Base-by-base conservation (phyloP, 495 filamentous ascomycete genomes). In the Bacidia gigantensis region DNA sequence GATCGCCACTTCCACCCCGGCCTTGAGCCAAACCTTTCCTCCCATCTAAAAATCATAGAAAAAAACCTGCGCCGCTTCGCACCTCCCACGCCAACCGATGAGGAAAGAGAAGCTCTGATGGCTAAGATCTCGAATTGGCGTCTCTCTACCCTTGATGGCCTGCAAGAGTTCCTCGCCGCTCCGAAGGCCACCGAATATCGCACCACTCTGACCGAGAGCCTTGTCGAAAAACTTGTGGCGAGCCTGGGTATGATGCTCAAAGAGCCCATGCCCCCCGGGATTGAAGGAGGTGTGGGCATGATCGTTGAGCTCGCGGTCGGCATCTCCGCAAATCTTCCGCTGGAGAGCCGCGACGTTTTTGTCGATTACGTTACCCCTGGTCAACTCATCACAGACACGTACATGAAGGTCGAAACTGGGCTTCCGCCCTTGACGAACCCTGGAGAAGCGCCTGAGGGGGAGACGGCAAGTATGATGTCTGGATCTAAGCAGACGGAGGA, bases 101-200 rank as follows among this genome's bases (percentile, higher is more conserved):
- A 95, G 62, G 93, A 98, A 57, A 86, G 83, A 56, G 89, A 97
- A 43, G 89, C 87, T 11, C 74, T 94, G 51, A 82, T 84, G 20
- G 77, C 81, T n/a, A 86, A 88, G 59, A 80, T 96, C 49, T 81
- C 92, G 26, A 87, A 83, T 61, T 98, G 92, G 92, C 82, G 93
- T 39, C 81, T 96, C 58, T 79, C 92, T 2, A 98, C 92, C 17
- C 69, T 98, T 35, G 92, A 97, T 61, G 92, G 89, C n/a, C 74
- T 98, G 11, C 75, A 79, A 55, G 79, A 86, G 51, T 63, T 74
- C 32, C 74, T 97, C 2, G 71, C 74, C n/a, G 77, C 80, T 18
- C 71, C 75, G 0, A 73, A 82, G 35, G 81, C 80, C 24, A 68
- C 67, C 24, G 76, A 84, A 22, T 68, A 84, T 60, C 80, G 82